Evolutionary conservation across 192 early-diverging fungal genomes (phyloP).

Genomic region (Spizellomyces sp.): DNA sequence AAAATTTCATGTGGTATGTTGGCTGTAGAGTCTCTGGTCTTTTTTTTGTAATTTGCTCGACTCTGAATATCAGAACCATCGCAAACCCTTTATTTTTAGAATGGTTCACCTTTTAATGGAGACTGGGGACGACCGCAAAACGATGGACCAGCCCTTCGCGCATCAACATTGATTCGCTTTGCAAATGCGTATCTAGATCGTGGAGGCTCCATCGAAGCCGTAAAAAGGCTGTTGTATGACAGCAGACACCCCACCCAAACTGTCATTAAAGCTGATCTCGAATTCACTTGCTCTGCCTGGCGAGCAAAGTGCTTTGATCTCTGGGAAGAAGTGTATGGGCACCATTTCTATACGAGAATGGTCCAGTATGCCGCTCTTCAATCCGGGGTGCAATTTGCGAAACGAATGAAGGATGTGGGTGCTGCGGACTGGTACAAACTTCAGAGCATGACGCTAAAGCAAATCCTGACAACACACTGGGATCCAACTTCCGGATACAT

Average conservation of each 20-base stretch:
- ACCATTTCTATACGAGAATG: conserved; percentile 70
- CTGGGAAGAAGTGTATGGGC: conserved; percentile 77
- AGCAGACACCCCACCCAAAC: conserved; percentile 13
- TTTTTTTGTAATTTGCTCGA: too few relatives aligned
- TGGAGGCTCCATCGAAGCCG: conserved; percentile 1
- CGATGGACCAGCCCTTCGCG: conserved; percentile 67
- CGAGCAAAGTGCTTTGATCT: conserved; percentile 52
- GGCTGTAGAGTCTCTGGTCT: not conserved
- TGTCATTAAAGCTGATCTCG: conserved; percentile 58
- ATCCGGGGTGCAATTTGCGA: conserved; percentile 57
- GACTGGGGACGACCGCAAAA: conserved; percentile 73
- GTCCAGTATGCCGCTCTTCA: conserved; percentile 64
- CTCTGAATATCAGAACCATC: too few relatives aligned
- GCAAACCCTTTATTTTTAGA: not conserved
- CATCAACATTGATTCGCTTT: conserved; percentile 24
- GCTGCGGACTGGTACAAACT: conserved; percentile 37
- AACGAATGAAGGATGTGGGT: conserved; percentile 34
- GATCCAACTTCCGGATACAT: conserved; percentile 29
- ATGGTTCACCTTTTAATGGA: conserved; percentile 50
- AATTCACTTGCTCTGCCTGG: conserved; percentile 62
- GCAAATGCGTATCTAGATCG: conserved; percentile 11
- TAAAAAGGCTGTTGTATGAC: conserved; percentile 33
- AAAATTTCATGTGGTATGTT: conserved; percentile 56
- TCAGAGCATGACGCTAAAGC: conserved; percentile 38
- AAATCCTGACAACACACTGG: conserved; percentile 50